Evolutionary conservation across 495 filamentous ascomycete genomes (phyloP).

Genomic region (Penicillium antarcticum): DNA sequence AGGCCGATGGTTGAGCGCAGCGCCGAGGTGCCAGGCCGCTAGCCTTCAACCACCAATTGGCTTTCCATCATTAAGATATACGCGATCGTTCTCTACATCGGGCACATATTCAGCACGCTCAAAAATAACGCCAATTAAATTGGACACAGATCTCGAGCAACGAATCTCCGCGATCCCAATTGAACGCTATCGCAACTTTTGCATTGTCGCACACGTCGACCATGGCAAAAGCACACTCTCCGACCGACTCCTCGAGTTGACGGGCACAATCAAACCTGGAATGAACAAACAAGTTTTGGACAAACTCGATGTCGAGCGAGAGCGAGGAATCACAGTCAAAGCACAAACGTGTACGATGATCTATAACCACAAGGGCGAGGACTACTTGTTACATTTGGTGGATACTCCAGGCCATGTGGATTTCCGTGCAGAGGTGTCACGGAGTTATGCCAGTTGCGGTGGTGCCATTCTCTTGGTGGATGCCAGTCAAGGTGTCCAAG

Average conservation of each 20-base stretch:
- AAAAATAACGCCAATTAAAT: slow-evolving; percentile 17
- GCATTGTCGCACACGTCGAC: slow-evolving; percentile 98
- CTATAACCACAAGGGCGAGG: slow-evolving; percentile 77
- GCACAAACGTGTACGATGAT: slow-evolving; percentile 98
- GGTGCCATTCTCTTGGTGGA: slow-evolving; percentile 91
- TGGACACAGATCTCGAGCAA: slow-evolving; percentile 61
- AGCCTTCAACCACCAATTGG: slow-evolving; percentile 33
- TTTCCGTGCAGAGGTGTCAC: slow-evolving; percentile 91
- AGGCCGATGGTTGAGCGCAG: slow-evolving; percentile 50
- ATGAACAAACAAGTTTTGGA: slow-evolving; percentile 94
- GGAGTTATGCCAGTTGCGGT: slow-evolving; percentile 92
- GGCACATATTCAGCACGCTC: slow-evolving; percentile 32
- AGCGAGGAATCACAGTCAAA: slow-evolving; percentile 97
- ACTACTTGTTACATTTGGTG: slow-evolving; percentile 92
- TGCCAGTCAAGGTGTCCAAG: slow-evolving; percentile 88
- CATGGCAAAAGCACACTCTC: slow-evolving; percentile 96
- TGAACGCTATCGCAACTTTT: slow-evolving; percentile 90
- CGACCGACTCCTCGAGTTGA: slow-evolving; percentile 89
- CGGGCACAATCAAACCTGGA: slow-evolving; percentile 84
- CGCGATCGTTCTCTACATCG: slow-evolving; percentile 42
- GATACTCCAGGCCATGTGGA: slow-evolving; percentile 98
- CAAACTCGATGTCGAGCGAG: slow-evolving; percentile 93
- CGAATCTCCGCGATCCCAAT: slow-evolving; percentile 87
- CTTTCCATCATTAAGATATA: slow-evolving; percentile 14
- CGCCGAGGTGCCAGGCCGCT: slow-evolving; percentile 34